Conservation (phyloP, 2,329 filamentous ascomycete genomes). For the Bipolaris sorokiniana region DNA sequence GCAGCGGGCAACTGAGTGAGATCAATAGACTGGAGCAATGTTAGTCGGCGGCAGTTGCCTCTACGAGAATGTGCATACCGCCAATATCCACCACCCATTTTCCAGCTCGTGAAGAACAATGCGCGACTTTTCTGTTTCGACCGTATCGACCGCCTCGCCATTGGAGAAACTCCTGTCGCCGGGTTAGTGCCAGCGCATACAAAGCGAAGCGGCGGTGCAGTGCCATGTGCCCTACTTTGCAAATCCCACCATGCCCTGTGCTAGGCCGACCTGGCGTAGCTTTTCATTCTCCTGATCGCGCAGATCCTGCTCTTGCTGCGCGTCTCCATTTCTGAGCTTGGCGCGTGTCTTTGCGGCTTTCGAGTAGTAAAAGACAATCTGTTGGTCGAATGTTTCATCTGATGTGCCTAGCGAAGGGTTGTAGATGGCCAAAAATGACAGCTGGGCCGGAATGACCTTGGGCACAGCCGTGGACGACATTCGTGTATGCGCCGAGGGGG, state of each 20-base stretch:
- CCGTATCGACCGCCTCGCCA: slow-evolving; percentile 75
- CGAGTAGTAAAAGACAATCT: slow-evolving; percentile 93
- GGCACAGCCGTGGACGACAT: slow-evolving; percentile 39
- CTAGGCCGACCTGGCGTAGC: slow-evolving; percentile 89
- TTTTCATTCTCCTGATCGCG: slow-evolving; percentile 79
- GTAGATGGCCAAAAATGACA: slow-evolving; percentile 93
- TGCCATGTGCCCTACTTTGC: slow-evolving; percentile 57
- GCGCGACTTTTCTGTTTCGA: slow-evolving; percentile 89
- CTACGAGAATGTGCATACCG: slow-evolving; percentile 61
- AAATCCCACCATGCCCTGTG: slow-evolving; percentile 96
- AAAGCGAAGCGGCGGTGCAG: background rate
- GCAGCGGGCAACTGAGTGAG: slow-evolving; percentile 72
- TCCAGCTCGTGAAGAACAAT: slow-evolving; percentile 89
- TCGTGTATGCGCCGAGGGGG: slow-evolving; percentile 6
- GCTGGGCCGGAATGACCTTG: slow-evolving; percentile 73
- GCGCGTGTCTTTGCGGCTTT: slow-evolving; percentile 40
- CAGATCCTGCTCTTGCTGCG: slow-evolving; percentile 46
- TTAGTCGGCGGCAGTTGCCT: background rate
- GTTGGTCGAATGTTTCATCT: slow-evolving; percentile 76
- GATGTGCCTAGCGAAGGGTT: slow-evolving; percentile 79
- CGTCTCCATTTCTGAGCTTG: slow-evolving; percentile 35
- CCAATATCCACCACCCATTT: slow-evolving; percentile 92
- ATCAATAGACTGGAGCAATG: slow-evolving; percentile 69
- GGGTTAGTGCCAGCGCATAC: slow-evolving; percentile 16
- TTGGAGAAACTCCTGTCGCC: slow-evolving; percentile 74